A percentile compares a stretch with the other conserved stretches of the same genome.
Evolutionary conservation across 2,329 filamentous ascomycete species (phyloP).

Genomic region (Thielaviopsis ethacetica): DNA sequence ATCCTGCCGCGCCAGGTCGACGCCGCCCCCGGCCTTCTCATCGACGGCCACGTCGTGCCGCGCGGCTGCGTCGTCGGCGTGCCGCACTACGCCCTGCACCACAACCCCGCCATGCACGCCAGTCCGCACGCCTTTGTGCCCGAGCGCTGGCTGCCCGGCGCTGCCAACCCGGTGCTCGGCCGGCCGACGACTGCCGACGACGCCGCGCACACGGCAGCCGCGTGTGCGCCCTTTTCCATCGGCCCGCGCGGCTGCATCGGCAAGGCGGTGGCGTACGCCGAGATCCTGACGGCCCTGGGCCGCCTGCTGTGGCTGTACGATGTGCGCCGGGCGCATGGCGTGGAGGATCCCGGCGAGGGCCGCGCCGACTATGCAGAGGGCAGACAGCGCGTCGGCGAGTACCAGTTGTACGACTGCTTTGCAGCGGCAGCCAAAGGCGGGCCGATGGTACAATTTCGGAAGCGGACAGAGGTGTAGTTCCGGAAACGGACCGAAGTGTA

Average conservation of each 20-base stretch:
- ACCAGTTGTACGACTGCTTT: slow-evolving; percentile 56
- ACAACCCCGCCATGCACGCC: slow-evolving; percentile 46
- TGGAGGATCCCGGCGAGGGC: slow-evolving; percentile 37
- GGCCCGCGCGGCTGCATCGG: slow-evolving; percentile 58
- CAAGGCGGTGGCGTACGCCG: slow-evolving; percentile 50
- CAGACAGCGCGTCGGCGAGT: slow-evolving; percentile 40
- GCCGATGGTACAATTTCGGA: slow-evolving; percentile 47
- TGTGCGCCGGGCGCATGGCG: slow-evolving; percentile 32
- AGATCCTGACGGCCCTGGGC: slow-evolving; percentile 48
- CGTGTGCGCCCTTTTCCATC: slow-evolving; percentile 60
- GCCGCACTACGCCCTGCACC: slow-evolving; percentile 52
- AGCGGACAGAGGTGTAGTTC: slow-evolving; percentile 13
- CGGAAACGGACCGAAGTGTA: too few relatives aligned
- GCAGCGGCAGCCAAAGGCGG: slow-evolving; percentile 53
- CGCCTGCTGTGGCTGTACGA: slow-evolving; percentile 46
- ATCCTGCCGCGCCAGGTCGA: slow-evolving; percentile 44
- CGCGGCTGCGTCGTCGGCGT: slow-evolving; percentile 46
- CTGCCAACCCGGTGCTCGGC: slow-evolving; percentile 21
- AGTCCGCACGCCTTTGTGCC: slow-evolving; percentile 41
- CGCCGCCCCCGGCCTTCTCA: slow-evolving; percentile 32
- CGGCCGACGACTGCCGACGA: slow-evolving; percentile 31
- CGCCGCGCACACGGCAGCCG: slow-evolving; percentile 40
- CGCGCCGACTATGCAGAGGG: slow-evolving; percentile 32
- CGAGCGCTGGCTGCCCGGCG: slow-evolving; percentile 46
- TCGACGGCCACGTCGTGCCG: slow-evolving; percentile 38